phyloP scores from a whole-genome alignment of 257 asterid species.

The Capsicum rhomboideum region DNA sequence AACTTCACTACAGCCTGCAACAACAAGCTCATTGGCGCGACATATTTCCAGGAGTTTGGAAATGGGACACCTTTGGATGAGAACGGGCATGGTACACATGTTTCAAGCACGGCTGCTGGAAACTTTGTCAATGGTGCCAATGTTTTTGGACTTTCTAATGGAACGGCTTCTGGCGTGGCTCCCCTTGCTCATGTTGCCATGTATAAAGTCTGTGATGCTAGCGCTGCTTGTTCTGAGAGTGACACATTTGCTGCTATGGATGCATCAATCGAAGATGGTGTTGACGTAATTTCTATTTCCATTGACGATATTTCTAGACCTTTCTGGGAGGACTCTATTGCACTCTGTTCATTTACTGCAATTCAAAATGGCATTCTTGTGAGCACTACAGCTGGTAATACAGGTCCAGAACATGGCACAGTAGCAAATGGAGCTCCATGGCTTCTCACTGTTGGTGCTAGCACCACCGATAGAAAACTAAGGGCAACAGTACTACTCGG shows the following conservation, averaged over 20 bases:
- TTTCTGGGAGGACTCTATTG: constrained; percentile 13
- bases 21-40: constrained; percentile 27
- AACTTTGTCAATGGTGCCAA: constrained; percentile 17
- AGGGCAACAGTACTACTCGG: constrained; percentile 15
- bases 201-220: constrained; percentile 13
- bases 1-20: neutral
- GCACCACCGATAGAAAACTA: constrained; percentile 19
- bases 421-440: constrained; percentile 29
- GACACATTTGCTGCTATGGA: constrained; percentile 30
- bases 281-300: constrained; percentile 23
- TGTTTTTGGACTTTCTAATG: constrained; percentile 14
- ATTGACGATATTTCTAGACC: constrained; percentile 6
- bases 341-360: constrained; percentile 25
- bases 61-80: constrained; percentile 3
- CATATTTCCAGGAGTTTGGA: neutral
- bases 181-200: constrained; percentile 25
- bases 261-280: constrained; percentile 27
- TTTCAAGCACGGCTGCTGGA: constrained; percentile 24
- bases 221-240: constrained; percentile 4
- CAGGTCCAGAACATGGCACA: constrained; percentile 6
- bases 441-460: constrained; percentile 36
- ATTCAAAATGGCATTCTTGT: constrained; percentile 19
- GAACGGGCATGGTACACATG: constrained; percentile 25
- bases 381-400: constrained; percentile 21
- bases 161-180: constrained; percentile 27